phyloP scores from a whole-genome alignment of 2,329 filamentous ascomycete genomes.

The Simplicillium sp. region DNA sequence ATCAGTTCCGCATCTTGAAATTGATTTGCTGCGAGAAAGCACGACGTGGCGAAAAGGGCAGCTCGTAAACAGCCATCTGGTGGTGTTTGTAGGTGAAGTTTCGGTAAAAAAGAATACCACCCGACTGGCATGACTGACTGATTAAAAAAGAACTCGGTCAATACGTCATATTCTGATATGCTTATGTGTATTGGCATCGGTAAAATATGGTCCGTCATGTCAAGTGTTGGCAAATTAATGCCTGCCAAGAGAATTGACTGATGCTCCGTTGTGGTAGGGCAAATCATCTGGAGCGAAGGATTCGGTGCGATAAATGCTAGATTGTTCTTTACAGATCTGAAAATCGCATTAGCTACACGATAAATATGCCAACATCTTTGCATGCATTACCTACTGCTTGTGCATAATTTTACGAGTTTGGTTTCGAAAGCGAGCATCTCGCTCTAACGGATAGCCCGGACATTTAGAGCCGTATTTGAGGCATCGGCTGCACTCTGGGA shows the following conservation, averaged over 20 bases:
- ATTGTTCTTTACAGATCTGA: neutral
- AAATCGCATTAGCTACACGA: neutral
- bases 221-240: neutral
- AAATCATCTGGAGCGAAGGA: neutral
- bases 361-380: neutral
- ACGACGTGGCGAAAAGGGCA: neutral
- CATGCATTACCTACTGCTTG: neutral
- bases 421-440: constrained; percentile 1
- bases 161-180: neutral
- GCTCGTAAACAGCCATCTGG: neutral
- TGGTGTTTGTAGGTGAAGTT: constrained; percentile 1
- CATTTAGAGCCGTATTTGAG: neutral
- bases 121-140: constrained; percentile 1
- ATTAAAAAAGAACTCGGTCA: constrained; percentile 1
- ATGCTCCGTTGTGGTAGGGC: neutral
- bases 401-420: neutral
- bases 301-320: neutral
- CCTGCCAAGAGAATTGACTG: neutral
- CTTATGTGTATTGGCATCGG: neutral
- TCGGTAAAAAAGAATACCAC: neutral
- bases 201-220: neutral
- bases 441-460: constrained; percentile 1
- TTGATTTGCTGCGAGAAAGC: constrained; percentile 1
- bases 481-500: neutral
- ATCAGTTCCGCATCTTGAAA: neutral